Evolutionary conservation across 495 filamentous ascomycete species (phyloP), one percentile per base, ranked within the genome.

Genomic region (Penicillium tannophilum): DNA sequence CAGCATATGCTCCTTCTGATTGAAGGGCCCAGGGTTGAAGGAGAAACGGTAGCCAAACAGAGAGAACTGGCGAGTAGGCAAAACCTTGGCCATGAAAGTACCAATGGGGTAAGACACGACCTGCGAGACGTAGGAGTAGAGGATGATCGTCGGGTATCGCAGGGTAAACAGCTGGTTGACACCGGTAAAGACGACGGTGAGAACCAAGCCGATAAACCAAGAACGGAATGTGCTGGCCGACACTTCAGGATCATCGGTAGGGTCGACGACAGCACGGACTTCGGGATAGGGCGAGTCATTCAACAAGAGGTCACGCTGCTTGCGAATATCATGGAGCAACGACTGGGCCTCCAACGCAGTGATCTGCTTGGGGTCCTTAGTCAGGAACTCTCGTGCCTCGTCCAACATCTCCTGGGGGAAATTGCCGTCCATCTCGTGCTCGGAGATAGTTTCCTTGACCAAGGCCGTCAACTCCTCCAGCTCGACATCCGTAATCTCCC

Each of bases 61-160:
- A 30, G 58, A 75, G 53, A 82, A 69, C 30, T 75, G 69, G 54
- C 68, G 65, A 4, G 84, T 66, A 1, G 86, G 85, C 54, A 82
- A 63, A 9, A 68, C 59, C 42, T 72, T 73, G 1, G 62, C 65
- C 20, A 70, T 43, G 51, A 68, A 63, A 16, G 49, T 50, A 8
- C 85, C 84, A 82, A 67, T 79, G 12, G 84, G 84, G 72, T 84
- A 89, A n/a, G 84, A 81, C 45, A 89, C 75, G 46, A 89, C 77
- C 71, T 88, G 86, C 7, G 84, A 84, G 23, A 86, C 82, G 26
- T 87, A 73, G 24, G 85, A 73, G 12, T 82, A 82, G 23, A 89
- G 75, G 12, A 77, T 76, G 52, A 88, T 85, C 63, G 88, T 90
- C 26, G 90, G 90, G 76, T 93, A 93, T 77, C 85, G 79, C 55